phyloP scores from a whole-genome alignment of 345 rosid species.

The Passiflora organensis region DNA sequence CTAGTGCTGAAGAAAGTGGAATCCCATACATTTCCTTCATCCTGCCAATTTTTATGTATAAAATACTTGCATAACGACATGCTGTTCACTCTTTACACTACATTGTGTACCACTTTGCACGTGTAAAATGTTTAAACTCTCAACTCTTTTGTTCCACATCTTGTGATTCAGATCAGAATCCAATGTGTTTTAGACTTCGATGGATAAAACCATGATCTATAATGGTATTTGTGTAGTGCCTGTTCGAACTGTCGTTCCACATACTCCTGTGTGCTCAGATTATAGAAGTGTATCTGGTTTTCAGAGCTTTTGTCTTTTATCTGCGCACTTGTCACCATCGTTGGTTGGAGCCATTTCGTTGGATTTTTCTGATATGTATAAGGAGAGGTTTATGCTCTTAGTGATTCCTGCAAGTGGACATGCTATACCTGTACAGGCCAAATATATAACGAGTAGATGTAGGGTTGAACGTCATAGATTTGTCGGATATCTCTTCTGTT shows the following conservation, averaged over 20 bases:
- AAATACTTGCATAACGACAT: neutral
- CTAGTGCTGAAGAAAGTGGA: constrained; percentile 4
- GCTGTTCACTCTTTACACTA: constrained; percentile 6
- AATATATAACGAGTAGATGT: neutral
- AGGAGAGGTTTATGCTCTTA: neutral
- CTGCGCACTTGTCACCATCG: constrained; percentile 5
- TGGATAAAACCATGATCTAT: no score
- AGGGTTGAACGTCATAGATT: neutral
- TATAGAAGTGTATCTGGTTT: neutral
- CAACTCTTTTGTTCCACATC: neutral
- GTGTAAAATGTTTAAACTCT: neutral
- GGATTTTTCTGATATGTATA: constrained; percentile 3
- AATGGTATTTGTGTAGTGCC: neutral
- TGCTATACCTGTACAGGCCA: neutral
- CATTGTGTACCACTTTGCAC: neutral
- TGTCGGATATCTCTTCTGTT: no score
- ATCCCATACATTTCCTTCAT: constrained; percentile 10
- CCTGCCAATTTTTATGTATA: constrained; percentile 12
- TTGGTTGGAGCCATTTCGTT: constrained; percentile 1
- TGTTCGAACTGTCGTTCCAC: neutral
- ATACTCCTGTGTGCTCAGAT: neutral
- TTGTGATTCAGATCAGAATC: neutral
- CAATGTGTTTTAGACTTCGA: neutral
- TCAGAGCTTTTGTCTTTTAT: neutral
- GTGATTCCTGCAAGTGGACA: constrained; percentile 6